These are phyloP conservation scores for Diaporthe citri DNA, from an alignment of 2,329 filamentous ascomycete genomes.

Conservation along the genomic window DNA sequence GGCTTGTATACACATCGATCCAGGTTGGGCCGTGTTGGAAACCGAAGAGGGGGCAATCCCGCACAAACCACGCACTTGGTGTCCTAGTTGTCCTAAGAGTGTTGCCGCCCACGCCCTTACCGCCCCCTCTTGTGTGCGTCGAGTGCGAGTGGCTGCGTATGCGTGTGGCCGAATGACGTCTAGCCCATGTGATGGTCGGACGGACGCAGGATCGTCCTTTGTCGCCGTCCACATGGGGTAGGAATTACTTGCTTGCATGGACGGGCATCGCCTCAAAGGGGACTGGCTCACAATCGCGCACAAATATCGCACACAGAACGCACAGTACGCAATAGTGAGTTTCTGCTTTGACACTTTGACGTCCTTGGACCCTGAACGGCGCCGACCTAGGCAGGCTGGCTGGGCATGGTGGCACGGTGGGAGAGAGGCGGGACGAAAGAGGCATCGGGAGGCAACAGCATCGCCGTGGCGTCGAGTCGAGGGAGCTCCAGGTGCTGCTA, in stretches of 20 bases:
- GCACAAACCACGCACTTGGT: conserved; percentile 18
- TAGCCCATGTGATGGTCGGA: conserved; percentile 13
- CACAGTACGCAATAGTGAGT: not conserved
- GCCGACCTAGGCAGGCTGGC: not conserved
- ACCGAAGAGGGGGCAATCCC: not conserved
- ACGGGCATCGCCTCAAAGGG: conserved; percentile 5
- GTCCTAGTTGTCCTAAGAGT: no score
- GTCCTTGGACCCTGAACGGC: not conserved
- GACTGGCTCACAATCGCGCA: conserved; percentile 20
- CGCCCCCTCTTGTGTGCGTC: not conserved
- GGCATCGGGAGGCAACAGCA: conserved; percentile 12
- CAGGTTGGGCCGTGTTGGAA: not conserved
- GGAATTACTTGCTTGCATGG: not conserved
- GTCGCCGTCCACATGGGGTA: not conserved
- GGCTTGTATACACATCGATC: not conserved
- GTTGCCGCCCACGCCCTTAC: not conserved
- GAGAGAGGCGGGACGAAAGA: not conserved
- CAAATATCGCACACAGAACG: conserved; percentile 7
- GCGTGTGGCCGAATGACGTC: conserved; percentile 13
- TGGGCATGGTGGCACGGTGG: not conserved
- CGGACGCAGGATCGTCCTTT: conserved; percentile 23
- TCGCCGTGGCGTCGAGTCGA: not conserved
- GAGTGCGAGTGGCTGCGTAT: not conserved
- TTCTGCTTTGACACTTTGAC: conserved; percentile 8
- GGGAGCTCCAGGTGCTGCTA: not conserved